Evolutionary conservation across 2,329 filamentous ascomycete species (phyloP).

Genomic region (Pseudogymnoascus verrucosus): DNA sequence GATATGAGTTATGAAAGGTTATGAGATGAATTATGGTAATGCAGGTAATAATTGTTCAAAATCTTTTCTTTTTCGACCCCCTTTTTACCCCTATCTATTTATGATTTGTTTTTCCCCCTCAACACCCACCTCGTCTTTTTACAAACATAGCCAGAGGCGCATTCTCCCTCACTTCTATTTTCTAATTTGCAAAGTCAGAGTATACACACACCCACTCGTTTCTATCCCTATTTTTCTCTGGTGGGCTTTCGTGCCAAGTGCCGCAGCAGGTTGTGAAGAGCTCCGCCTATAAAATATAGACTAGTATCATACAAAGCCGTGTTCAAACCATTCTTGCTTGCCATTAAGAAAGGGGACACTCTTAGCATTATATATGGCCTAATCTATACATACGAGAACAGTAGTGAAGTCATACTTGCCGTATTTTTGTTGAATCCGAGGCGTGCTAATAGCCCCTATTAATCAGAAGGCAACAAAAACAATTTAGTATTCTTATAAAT

Average conservation of each 20-base stretch:
- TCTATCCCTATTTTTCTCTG: too few relatives aligned
- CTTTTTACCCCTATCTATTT: background rate
- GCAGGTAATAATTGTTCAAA: background rate
- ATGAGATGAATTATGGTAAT: background rate
- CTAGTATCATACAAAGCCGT: too few relatives aligned
- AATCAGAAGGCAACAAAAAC: background rate
- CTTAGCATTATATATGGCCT: background rate
- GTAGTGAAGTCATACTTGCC: background rate
- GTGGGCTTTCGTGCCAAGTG: too few relatives aligned
- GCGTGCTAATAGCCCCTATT: background rate
- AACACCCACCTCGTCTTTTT: background rate
- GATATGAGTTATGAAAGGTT: background rate
- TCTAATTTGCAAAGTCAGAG: too few relatives aligned
- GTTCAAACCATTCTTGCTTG: too few relatives aligned
- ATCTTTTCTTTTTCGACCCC: background rate
- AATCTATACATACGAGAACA: background rate
- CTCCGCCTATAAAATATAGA: too few relatives aligned
- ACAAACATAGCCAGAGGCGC: background rate
- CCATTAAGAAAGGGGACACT: background rate
- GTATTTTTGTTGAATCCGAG: background rate
- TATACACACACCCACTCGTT: too few relatives aligned
- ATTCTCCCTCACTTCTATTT: background rate
- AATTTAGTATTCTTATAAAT: background rate
- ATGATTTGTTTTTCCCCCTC: background rate
- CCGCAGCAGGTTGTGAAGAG: too few relatives aligned